phyloP scores from a whole-genome alignment of 257 asterid species.

The Fraxinus excelsior region DNA sequence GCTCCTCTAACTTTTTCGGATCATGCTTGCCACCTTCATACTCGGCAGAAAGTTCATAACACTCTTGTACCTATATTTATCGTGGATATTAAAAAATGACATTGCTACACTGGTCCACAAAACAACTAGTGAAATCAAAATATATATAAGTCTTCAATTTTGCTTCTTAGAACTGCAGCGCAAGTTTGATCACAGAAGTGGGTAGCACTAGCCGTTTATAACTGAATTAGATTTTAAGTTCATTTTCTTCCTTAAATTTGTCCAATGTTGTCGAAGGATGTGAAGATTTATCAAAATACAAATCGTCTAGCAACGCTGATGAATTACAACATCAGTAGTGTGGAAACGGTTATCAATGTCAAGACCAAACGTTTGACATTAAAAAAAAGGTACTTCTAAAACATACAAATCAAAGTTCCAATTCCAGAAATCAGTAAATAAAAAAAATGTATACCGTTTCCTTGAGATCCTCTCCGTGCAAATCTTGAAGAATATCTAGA shows the following conservation, averaged over 20 bases:
- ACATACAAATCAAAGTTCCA: background rate
- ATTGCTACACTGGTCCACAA: background rate
- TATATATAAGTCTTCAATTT: background rate
- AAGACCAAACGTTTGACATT: background rate
- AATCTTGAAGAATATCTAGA: slow-evolving; percentile 52
- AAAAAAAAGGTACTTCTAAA: background rate
- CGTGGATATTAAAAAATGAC: background rate
- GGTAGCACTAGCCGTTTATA: background rate
- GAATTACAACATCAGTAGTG: background rate
- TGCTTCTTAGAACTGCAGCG: background rate
- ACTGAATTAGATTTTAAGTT: background rate
- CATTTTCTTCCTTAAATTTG: background rate
- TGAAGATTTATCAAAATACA: background rate
- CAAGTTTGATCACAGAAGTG: background rate
- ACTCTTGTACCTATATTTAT: slow-evolving; percentile 44
- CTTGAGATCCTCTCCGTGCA: slow-evolving; percentile 52
- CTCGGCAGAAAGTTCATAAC: slow-evolving; percentile 53
- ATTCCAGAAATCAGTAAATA: background rate
- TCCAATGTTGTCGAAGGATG: background rate
- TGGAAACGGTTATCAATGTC: background rate
- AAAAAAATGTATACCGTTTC: slow-evolving; percentile 35
- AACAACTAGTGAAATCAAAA: background rate
- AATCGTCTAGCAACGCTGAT: background rate
- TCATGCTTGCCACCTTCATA: slow-evolving; percentile 40
- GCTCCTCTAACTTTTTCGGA: slow-evolving; percentile 46